Percentiles rank a stretch among this genome's conserved stretches.
phyloP scores from a whole-genome alignment of 768 basidiomycete genomes.

The Strobilomyces dryophilus region DNA sequence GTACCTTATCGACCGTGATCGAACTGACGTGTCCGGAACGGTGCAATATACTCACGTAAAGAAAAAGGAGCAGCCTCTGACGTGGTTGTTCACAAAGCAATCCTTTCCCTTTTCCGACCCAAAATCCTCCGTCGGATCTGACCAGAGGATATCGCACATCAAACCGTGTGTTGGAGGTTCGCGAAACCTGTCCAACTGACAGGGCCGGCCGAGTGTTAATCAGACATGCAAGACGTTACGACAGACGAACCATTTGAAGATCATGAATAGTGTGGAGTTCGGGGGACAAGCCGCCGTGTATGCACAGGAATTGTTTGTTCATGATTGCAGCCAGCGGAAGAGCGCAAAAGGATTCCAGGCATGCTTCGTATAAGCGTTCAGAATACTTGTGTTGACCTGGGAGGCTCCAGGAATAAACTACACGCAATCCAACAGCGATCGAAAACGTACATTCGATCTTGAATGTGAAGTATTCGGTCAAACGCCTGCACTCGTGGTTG shows the following conservation, averaged over 20 bases:
- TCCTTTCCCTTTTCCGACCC: slow-evolving; percentile 65
- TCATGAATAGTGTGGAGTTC: slow-evolving; percentile 67
- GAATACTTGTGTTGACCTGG: slow-evolving; percentile 74
- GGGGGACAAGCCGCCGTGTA: slow-evolving; percentile 70
- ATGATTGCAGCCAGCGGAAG: slow-evolving; percentile 71
- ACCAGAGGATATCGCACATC: slow-evolving; percentile 77
- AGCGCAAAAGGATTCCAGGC: slow-evolving; percentile 70
- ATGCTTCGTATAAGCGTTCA: slow-evolving; percentile 68
- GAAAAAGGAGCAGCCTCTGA: slow-evolving; percentile 72
- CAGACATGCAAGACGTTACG: neutral
- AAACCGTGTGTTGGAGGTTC: slow-evolving; percentile 70
- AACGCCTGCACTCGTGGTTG: slow-evolving; percentile 63
- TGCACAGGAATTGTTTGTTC: slow-evolving; percentile 79
- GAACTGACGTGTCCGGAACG: neutral
- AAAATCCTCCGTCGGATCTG: slow-evolving; percentile 71
- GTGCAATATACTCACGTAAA: slow-evolving; percentile 49
- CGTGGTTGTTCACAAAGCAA: slow-evolving; percentile 66
- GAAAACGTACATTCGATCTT: slow-evolving; percentile 42
- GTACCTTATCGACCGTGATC: slow-evolving; percentile 43
- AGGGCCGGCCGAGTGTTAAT: slow-evolving; percentile 1
- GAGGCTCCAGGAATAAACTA: slow-evolving; percentile 1
- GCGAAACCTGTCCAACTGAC: slow-evolving; percentile 64
- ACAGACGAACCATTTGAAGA: slow-evolving; percentile 47
- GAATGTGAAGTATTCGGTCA: slow-evolving; percentile 64
- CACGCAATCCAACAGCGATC: neutral